Evolutionary conservation across 441 rosid genomes (phyloP).

Genomic region (Raphanus hybrid): DNA sequence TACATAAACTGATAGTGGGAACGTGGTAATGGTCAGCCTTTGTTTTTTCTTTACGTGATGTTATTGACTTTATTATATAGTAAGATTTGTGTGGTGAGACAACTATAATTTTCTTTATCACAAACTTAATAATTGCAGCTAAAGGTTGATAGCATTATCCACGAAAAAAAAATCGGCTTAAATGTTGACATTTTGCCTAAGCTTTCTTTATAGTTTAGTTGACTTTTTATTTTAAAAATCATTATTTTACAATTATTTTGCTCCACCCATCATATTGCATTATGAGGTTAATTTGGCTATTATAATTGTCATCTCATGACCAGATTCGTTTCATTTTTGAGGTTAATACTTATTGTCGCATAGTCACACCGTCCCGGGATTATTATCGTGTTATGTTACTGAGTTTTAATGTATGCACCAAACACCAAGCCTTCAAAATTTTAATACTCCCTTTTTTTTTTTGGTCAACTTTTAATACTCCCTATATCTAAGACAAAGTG

Average conservation of each 20-base stretch:
- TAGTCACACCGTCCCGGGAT: constrained; percentile 2
- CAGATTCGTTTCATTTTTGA: constrained; percentile 30
- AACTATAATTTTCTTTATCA: not conserved
- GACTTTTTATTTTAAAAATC: constrained; percentile 8
- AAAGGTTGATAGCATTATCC: constrained; percentile 3
- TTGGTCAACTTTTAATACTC: not conserved
- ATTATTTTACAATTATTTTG: constrained; percentile 15
- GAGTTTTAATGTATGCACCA: constrained; percentile 24
- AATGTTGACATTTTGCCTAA: constrained; percentile 35
- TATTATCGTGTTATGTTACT: constrained; percentile 20
- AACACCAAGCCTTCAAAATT: constrained; percentile 5
- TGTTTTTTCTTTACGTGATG: constrained; percentile 6
- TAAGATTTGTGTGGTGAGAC: constrained; percentile 9
- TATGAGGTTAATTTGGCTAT: constrained; percentile 13
- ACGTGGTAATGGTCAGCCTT: constrained; percentile 6
- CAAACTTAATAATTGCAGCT: constrained; percentile 9
- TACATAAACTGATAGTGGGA: constrained; percentile 2
- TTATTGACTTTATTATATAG: constrained; percentile 1
- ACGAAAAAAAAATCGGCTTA: constrained; percentile 8
- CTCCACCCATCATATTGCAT: constrained; percentile 30
- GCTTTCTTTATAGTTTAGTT: constrained; percentile 27
- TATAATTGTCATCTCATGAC: constrained; percentile 17
- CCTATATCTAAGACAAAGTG: not conserved
- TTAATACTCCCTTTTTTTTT: not conserved
- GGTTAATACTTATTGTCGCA: constrained; percentile 13